These are phyloP conservation scores for Omphalotus guepiniiformis DNA, from an alignment of 768 basidiomycete species.

Conservation along the genomic window DNA sequence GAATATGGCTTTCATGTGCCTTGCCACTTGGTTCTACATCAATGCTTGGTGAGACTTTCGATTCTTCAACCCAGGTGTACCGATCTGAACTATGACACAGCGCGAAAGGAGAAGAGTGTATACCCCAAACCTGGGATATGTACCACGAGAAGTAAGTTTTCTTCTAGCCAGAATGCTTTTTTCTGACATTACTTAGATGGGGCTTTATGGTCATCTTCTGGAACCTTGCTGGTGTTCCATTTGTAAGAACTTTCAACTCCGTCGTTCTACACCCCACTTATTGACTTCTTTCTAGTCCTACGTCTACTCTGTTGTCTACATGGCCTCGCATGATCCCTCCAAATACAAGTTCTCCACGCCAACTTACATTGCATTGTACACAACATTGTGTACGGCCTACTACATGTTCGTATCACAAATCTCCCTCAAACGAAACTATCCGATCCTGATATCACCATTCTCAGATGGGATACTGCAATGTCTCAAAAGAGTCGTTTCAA, in stretches of 20 bases:
- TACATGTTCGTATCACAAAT: conserved; percentile 55
- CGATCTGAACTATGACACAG: conserved; percentile 33
- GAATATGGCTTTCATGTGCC: conserved; percentile 97
- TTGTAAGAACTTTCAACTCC: conserved; percentile 50
- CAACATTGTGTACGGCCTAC: conserved; percentile 78
- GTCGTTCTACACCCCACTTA: neutral
- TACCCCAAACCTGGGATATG: conserved; percentile 99
- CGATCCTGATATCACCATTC: neutral
- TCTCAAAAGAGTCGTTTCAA: conserved; percentile 97
- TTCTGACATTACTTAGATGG: conserved; percentile 44
- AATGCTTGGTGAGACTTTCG: conserved; percentile 73
- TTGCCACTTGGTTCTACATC: conserved; percentile 94
- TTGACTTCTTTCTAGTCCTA: conserved; percentile 59
- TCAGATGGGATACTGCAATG: conserved; percentile 91
- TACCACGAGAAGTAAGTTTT: conserved; percentile 84
- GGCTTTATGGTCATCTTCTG: conserved; percentile 99
- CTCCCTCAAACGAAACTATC: neutral
- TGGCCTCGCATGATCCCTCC: conserved; percentile 90
- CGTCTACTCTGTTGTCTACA: conserved; percentile 95
- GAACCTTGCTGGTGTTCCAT: conserved; percentile 92
- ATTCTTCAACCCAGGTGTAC: too few species aligned
- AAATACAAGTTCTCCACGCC: conserved; percentile 83
- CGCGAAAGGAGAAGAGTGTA: conserved; percentile 91
- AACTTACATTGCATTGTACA: conserved; percentile 68
- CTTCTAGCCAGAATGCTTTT: neutral